Evolutionary conservation across 2,329 filamentous ascomycete genomes (phyloP), one percentile per base, ranked within the genome.

Genomic region (Alternaria metachromatica): DNA sequence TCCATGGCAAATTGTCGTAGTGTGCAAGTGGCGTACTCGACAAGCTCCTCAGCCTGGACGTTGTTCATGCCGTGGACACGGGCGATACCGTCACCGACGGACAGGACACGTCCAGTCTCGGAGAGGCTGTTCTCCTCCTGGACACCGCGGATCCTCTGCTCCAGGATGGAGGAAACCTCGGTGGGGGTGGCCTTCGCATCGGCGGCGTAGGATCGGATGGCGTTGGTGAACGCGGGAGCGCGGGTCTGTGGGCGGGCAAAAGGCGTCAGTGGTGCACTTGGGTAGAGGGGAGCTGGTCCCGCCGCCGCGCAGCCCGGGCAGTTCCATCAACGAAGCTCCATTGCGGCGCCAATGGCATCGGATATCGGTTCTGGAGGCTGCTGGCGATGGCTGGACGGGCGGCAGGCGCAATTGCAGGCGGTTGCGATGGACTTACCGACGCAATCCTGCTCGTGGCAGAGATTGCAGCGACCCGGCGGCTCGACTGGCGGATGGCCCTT

Each of bases 51-150:
- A 79, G 96, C 95, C 89, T 99, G 96, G 87, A 99, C 96, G 84
- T 99, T 99, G 92, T 90, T 93, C 93, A 99, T 94, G 83, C 96
- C 96, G 86, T 99, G 94, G 78, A 99, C 95, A 94, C 96, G 95
- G 84, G 96, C 96, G 82, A 99, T 99, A 97, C 96, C 96, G 88
- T 99, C 96, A 96, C 96, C 95, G 84, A 99, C 94, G 81, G 94
- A 97, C 79, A 99, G 91, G 81, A 99, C 96, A 87, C 95, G 94
- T 82, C 96, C 96, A 82, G 96, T 99, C 92, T 99, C 96, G 84
- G 96, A 94, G 79, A 99, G 92, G 83, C 89, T 90, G 82, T 93
- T 88, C 88, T 98, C 96, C 87, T 98, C 96, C 86, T 97, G 92
- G 76, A 98, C 93, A 88, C 96, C 96, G 83, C 96, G 93, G 82